A percentile compares a stretch with the other conserved stretches of the same genome.
phyloP scores from a whole-genome alignment of 2,329 filamentous ascomycete genomes.

The Colletotrichum salicis region DNA sequence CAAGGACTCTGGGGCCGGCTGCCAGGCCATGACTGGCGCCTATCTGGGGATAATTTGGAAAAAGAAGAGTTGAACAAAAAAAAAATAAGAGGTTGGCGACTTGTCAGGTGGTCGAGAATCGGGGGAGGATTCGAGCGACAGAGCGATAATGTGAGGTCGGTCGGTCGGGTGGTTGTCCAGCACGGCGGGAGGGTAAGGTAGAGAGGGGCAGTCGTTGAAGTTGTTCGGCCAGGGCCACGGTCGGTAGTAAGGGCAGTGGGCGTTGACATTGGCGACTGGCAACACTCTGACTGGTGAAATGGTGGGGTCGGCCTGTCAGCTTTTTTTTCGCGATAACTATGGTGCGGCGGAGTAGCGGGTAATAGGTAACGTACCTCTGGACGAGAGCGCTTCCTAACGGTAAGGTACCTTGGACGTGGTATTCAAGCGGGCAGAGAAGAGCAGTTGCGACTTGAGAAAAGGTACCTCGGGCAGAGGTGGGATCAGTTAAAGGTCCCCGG shows the following conservation, averaged over 20 bases:
- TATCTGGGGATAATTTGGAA: conserved; percentile 24
- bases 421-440: background rate
- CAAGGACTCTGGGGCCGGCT: conserved; percentile 87
- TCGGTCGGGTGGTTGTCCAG: conserved; percentile 4
- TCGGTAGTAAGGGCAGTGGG: conserved; percentile 14
- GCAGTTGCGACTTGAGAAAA: background rate
- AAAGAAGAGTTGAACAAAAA: conserved; percentile 27
- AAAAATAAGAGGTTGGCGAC: conserved; percentile 3
- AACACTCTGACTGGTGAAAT: conserved; percentile 16
- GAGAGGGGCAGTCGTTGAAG: conserved; percentile 35
- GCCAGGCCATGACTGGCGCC: conserved; percentile 81
- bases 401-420: conserved; percentile 9
- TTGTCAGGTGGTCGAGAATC: conserved; percentile 21
- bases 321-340: conserved; percentile 37
- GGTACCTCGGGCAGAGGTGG: background rate
- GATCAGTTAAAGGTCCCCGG: background rate
- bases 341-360: conserved; percentile 33
- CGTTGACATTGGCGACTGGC: conserved; percentile 29
- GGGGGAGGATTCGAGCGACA: conserved; percentile 17
- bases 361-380: conserved; percentile 15
- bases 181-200: conserved; percentile 8
- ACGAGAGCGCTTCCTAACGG: background rate
- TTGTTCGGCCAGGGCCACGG: conserved; percentile 23
- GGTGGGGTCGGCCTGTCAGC: conserved; percentile 37
- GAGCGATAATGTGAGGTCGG: conserved; percentile 11